phyloP scores from a whole-genome alignment of 352 stramenopile genomes.

The Globisporangium nodosum region DNA sequence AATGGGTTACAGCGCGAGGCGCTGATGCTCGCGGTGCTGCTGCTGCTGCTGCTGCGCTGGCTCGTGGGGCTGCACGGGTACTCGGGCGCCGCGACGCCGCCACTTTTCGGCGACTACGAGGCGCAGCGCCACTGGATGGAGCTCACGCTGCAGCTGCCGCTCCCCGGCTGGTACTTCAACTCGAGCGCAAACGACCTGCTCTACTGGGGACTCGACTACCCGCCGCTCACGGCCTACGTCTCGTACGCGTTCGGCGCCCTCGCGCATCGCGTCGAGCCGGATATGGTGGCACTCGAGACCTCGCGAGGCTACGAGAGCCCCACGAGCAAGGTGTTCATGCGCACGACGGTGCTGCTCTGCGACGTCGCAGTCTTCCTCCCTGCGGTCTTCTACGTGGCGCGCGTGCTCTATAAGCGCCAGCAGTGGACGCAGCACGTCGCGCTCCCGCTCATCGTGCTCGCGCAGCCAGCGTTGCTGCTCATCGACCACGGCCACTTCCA shows the following conservation, averaged over 20 bases:
- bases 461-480: conserved; percentile 89
- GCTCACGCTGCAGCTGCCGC: conserved; percentile 90
- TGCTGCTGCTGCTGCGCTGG: conserved; percentile 67
- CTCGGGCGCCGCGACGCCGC: conserved; percentile 64
- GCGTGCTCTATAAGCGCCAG: conserved; percentile 32
- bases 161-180: conserved; percentile 95
- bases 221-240: conserved; percentile 92
- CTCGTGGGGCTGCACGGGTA: conserved; percentile 77
- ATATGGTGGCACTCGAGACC: conserved; percentile 74
- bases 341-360: conserved; percentile 89
- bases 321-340: conserved; percentile 89
- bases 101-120: conserved; percentile 96
- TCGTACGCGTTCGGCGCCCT: conserved; percentile 76
- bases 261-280: conserved; percentile 74
- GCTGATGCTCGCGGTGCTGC: conserved; percentile 39
- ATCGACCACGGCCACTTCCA: conserved; percentile 99
- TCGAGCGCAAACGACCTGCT: conserved; percentile 87
- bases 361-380: conserved; percentile 92
- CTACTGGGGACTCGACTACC: conserved; percentile 99
- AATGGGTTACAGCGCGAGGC: conserved; percentile 44
- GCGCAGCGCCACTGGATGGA: conserved; percentile 99
- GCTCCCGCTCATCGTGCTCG: conserved; percentile 63
- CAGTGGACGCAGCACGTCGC: conserved; percentile 57
- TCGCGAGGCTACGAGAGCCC: conserved; percentile 85
- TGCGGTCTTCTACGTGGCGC: conserved; percentile 36